Evolutionary conservation across 2,329 filamentous ascomycete genomes (phyloP).

Genomic region (Aureobasidium lini): DNA sequence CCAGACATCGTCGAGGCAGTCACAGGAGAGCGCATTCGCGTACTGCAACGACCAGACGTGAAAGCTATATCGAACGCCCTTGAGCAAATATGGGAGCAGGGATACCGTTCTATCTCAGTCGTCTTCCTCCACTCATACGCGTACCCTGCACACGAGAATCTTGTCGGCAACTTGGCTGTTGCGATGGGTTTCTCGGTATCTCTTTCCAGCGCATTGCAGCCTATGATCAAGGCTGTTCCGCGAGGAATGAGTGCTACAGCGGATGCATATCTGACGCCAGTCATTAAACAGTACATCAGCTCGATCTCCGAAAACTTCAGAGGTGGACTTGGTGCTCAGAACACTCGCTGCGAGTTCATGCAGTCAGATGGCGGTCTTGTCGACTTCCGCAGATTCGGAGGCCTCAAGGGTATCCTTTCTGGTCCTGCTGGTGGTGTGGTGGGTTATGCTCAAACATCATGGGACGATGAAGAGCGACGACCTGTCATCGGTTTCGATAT

Average conservation of each 20-base stretch:
- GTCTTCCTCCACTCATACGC: constrained; percentile 29
- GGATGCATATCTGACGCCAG: constrained; percentile 18
- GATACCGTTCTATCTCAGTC: constrained; percentile 31
- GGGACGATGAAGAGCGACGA: constrained; percentile 50
- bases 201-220: constrained; percentile 22
- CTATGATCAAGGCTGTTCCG: constrained; percentile 18
- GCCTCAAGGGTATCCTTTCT: constrained; percentile 26
- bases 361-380: constrained; percentile 28
- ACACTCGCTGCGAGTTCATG: constrained; percentile 30
- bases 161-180: constrained; percentile 23
- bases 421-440: constrained; percentile 32
- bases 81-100: constrained; percentile 25
- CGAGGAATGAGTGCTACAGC: constrained; percentile 17
- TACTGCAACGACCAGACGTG: constrained; percentile 21
- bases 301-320: constrained; percentile 17
- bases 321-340: constrained; percentile 16
- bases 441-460: constrained; percentile 27
- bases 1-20: constrained; percentile 19
- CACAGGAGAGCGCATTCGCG: constrained; percentile 25
- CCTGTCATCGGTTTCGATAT: constrained; percentile 25
- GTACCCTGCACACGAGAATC: constrained; percentile 26
- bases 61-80: constrained; percentile 16
- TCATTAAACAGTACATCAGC: constrained; percentile 16
- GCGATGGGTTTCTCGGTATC: constrained; percentile 27
- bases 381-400: constrained; percentile 23